A percentile compares a stretch with the other conserved stretches of the same genome.
Conservation (phyloP, 2,329 filamentous ascomycete species). For the Alternaria arbusti region DNA sequence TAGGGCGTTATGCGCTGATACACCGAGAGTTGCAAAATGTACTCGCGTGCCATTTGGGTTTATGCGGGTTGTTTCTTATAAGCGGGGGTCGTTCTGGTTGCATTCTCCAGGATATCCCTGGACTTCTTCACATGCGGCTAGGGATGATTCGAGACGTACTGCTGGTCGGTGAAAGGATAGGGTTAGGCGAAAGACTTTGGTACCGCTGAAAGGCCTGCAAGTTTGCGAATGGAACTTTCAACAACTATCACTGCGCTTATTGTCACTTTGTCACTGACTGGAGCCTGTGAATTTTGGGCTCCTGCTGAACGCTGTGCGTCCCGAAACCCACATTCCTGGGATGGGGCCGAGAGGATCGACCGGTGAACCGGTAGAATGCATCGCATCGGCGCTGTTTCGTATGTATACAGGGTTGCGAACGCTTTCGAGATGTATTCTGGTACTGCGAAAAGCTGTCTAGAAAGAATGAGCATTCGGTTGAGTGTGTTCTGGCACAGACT, state of each 20-base stretch:
- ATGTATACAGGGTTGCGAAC: background rate
- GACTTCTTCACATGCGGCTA: background rate
- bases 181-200: background rate
- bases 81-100: conserved; percentile 7
- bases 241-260: background rate
- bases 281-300: background rate
- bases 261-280: background rate
- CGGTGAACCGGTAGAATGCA: background rate
- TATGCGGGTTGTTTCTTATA: conserved; percentile 1
- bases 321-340: background rate
- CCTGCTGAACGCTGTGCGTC: background rate
- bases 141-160: conserved; percentile 5
- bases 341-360: background rate
- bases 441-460: background rate
- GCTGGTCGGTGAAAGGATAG: conserved; percentile 7
- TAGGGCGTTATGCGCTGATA: conserved; percentile 6
- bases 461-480: background rate
- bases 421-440: background rate
- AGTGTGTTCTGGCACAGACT: background rate
- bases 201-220: background rate
- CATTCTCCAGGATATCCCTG: background rate
- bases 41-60: conserved; percentile 1
- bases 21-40: conserved; percentile 3
- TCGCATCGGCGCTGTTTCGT: background rate
- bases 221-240: background rate